A percentile compares a stretch with the other conserved stretches of the same genome.
Evolutionary conservation across 192 early-diverging fungal genomes (phyloP).

Genomic region (Coemansia sp.): DNA sequence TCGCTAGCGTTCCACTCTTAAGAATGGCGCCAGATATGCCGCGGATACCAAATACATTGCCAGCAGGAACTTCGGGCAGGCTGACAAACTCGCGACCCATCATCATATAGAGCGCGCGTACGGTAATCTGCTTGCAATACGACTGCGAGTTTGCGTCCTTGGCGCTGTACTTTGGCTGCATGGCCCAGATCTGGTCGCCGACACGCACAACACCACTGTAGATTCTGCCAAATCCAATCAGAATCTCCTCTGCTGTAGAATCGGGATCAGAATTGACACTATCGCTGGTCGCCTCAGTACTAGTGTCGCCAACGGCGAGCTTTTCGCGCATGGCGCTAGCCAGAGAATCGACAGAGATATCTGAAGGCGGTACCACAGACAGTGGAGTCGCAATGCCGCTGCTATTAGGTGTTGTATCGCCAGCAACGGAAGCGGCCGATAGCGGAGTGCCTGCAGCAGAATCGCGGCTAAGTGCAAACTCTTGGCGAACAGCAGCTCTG

Average conservation of each 20-base stretch:
- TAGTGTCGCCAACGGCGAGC: constrained; percentile 13
- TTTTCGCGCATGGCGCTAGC: constrained; percentile 36
- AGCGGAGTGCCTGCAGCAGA: constrained; percentile 28
- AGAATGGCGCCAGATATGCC: constrained; percentile 87
- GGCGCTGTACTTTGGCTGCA: constrained; percentile 95
- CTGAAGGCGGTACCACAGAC: not conserved
- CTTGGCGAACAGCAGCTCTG: constrained; percentile 55
- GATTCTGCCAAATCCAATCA: constrained; percentile 93
- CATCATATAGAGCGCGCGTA: constrained; percentile 86
- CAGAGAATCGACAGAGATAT: constrained; percentile 21
- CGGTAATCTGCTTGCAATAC: constrained; percentile 71
- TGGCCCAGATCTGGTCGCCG: constrained; percentile 84
- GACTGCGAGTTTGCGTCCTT: constrained; percentile 49
- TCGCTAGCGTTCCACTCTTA: constrained; percentile 92
- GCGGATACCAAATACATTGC: constrained; percentile 95
- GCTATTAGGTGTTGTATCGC: constrained; percentile 19
- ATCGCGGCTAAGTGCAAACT: constrained; percentile 36
- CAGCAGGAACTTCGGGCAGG: constrained; percentile 85
- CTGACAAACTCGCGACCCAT: constrained; percentile 95
- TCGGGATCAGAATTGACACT: constrained; percentile 28
- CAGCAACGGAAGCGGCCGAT: constrained; percentile 15
- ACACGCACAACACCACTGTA: constrained; percentile 89
- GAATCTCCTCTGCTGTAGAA: constrained; percentile 58
- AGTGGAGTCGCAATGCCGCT: constrained; percentile 39
- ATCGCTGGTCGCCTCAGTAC: not conserved